Percentiles rank a stretch among this genome's conserved stretches.
Conservation (phyloP, 805 yeast species). For the Wickerhamomyces ciferrii region DNA sequence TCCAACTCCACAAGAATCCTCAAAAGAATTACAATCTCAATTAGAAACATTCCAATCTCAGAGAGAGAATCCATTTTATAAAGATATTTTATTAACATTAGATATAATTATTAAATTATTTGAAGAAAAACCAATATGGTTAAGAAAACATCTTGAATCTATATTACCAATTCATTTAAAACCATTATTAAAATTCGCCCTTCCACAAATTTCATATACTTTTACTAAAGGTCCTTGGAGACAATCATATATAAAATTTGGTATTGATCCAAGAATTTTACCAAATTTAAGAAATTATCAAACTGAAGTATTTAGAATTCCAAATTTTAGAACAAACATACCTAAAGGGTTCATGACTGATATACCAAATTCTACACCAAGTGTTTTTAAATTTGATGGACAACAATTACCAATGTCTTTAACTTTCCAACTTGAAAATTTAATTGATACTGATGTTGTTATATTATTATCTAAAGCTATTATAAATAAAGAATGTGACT, state of each 20-base stretch:
- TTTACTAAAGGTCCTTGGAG: conserved; percentile 95
- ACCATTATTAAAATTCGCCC: conserved; percentile 58
- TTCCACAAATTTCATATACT: conserved; percentile 80
- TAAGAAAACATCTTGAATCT: conserved; percentile 62
- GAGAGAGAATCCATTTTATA: conserved; percentile 18
- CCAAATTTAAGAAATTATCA: conserved; percentile 59
- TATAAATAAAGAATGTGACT: conserved; percentile 40
- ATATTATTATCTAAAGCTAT: conserved; percentile 34
- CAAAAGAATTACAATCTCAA: conserved; percentile 43
- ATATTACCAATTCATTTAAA: conserved; percentile 42
- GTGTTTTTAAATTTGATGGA: conserved; percentile 67
- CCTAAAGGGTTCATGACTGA: conserved; percentile 28
- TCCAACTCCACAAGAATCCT: conserved; percentile 43
- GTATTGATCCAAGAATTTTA: conserved; percentile 68
- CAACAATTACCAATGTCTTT: conserved; percentile 59
- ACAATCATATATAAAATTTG: conserved; percentile 73
- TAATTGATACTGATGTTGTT: conserved; percentile 58
- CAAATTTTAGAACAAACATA: conserved; percentile 24
- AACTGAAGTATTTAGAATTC: conserved; percentile 66
- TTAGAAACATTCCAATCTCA: conserved; percentile 30
- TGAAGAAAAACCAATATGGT: conserved; percentile 76
- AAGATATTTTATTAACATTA: conserved; percentile 24
- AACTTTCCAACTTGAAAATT: conserved; percentile 75
- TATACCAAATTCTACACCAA: conserved; percentile 30
- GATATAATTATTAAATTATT: conserved; percentile 40